Conservation (phyloP, 257 asterid species). For the Rehmannia glutinosa region DNA sequence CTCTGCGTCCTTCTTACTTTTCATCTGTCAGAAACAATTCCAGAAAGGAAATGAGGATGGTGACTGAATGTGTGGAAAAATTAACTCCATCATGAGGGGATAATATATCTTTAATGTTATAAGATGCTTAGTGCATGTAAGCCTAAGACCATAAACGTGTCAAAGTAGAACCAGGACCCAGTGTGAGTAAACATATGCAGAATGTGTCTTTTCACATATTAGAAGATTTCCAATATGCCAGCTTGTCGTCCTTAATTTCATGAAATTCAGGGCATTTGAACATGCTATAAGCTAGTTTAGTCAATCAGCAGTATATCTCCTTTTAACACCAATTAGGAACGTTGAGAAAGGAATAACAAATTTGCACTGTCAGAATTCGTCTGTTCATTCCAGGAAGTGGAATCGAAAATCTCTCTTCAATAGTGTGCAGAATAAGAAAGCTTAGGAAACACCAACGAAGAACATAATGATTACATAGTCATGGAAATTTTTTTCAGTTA, state of each 20-base stretch:
- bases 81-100: neutral
- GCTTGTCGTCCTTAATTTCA: too few species aligned
- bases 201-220: neutral
- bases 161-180: too few species aligned
- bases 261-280: too few species aligned
- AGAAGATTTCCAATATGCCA: neutral
- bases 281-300: too few species aligned
- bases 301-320: too few species aligned
- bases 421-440: neutral
- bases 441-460: neutral
- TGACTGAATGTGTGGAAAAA: neutral
- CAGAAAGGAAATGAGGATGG: slow-evolving; percentile 8
- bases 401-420: neutral
- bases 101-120: neutral
- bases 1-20: slow-evolving; percentile 69
- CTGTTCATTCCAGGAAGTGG: neutral
- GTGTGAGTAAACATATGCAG: too few species aligned
- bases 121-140: too few species aligned
- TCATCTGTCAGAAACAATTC: slow-evolving; percentile 44
- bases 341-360: too few species aligned
- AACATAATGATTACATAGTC: neutral
- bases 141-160: too few species aligned
- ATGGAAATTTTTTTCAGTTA: neutral
- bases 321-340: too few species aligned
- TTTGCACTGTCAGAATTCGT: neutral